Evolutionary conservation across 75 land plant species (phyloP), one percentile per base, ranked within the genome.

Genomic region (Gnetum montanum): DNA sequence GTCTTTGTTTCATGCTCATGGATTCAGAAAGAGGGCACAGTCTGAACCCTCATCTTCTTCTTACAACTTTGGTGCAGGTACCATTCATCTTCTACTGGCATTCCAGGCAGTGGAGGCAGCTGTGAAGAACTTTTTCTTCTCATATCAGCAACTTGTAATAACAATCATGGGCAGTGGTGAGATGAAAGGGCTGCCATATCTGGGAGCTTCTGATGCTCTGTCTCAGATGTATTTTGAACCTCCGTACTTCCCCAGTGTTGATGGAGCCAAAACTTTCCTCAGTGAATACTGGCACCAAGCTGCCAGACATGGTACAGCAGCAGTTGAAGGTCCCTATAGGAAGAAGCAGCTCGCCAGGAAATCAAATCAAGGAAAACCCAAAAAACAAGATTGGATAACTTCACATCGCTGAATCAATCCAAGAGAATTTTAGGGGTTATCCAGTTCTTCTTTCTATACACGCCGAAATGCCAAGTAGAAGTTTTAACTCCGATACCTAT

Each of bases 211-310:
- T 10, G 82, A 78, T 51, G 58, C 79, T 45, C 61, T 85, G 46
- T 46, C 70, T 47, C 81, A 74, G 49, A 38, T 83, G 10, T 79
- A 79, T 49, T 31, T 66, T 40, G 91, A 86, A 57, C 91, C 91
- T 2, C 70, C 91, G 12, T 79, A 86, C 52, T 86, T 56, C 31
- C 87, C 87, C 25, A 83, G 90, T 61, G 54, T 83, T 49, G 91
- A 83, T 58, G 91, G 83, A 0, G 86, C 87, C 0, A 79, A 79
- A 73, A 86, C 91, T 10, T 79, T 86, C 48, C 27, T 86, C 46
- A 80, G 86, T 6, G 72, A 75, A 18, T 76, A 34, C 30, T 80
- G 84, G 88, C 59, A 51, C 24, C 68, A 71, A 41, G n/a, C n/a
- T n/a, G n/a, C n/a, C n/a, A n/a, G n/a, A n/a, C n/a, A n/a, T n/a